phyloP scores from a whole-genome alignment of 257 asterid genomes.

The Anisodus acutangulus region DNA sequence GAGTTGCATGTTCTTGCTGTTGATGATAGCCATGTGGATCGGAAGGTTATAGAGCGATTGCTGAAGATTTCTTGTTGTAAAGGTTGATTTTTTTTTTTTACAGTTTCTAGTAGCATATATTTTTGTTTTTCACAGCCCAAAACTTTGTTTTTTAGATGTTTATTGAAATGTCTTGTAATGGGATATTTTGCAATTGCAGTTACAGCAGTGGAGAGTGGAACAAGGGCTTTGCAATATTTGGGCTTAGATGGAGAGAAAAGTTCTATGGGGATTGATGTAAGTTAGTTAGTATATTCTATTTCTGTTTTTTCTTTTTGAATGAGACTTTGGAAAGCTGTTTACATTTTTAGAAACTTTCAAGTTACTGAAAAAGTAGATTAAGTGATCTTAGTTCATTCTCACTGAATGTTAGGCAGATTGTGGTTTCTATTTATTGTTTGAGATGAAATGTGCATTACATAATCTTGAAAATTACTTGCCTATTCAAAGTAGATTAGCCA shows the following conservation, averaged over 20 bases:
- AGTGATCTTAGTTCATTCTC: background rate
- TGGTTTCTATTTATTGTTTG: background rate
- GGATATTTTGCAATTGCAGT: constrained; percentile 49
- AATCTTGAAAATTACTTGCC: background rate
- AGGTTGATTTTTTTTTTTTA: constrained; percentile 43
- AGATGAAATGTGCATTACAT: background rate
- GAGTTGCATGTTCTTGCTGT: constrained; percentile 89
- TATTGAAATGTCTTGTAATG: background rate
- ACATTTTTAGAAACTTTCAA: background rate
- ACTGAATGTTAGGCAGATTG: background rate
- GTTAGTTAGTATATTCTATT: constrained; percentile 14
- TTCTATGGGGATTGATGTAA: constrained; percentile 69
- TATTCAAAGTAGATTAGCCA: background rate
- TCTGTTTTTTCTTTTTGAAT: background rate
- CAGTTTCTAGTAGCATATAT: background rate
- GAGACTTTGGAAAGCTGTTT: background rate
- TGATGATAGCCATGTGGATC: constrained; percentile 73
- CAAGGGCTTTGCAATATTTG: constrained; percentile 81
- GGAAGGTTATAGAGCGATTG: constrained; percentile 73
- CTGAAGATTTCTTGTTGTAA: constrained; percentile 75
- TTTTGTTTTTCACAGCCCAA: background rate
- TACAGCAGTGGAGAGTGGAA: constrained; percentile 91
- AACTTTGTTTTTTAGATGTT: background rate
- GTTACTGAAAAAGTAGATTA: background rate
- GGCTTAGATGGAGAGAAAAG: constrained; percentile 79